Percentiles rank a stretch among this genome's conserved stretches.
Evolutionary conservation across 352 stramenopile species (phyloP).

Genomic region (Phytophthora niederhauseri): DNA sequence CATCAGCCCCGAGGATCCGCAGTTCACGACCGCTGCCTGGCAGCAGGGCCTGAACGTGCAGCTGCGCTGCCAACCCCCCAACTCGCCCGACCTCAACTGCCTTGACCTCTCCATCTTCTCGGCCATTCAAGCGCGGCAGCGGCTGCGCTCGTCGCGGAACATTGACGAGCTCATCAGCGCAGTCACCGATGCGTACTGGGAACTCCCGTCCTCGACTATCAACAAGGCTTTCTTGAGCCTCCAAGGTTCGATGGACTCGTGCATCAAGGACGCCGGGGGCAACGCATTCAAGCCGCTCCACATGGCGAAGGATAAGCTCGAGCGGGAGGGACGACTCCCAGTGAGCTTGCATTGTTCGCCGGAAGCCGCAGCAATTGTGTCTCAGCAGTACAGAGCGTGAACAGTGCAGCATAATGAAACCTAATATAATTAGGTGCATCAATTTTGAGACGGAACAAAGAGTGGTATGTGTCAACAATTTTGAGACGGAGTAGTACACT

Average conservation of each 20-base stretch:
- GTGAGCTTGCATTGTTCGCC: neutral
- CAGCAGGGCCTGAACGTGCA: neutral
- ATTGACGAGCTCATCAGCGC: slow-evolving; percentile 14
- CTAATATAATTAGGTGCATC: neutral
- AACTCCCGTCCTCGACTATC: slow-evolving; percentile 7
- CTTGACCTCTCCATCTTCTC: slow-evolving; percentile 6
- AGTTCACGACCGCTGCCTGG: neutral
- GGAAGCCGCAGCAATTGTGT: neutral
- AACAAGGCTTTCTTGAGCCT: slow-evolving; percentile 16
- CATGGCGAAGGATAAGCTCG: slow-evolving; percentile 5
- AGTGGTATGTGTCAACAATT: neutral
- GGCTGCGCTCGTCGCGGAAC: neutral
- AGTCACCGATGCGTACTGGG: slow-evolving; percentile 2
- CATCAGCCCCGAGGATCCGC: neutral
- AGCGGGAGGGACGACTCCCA: slow-evolving; percentile 2
- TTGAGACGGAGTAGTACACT: neutral
- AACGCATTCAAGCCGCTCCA: slow-evolving; percentile 5
- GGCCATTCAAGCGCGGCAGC: slow-evolving; percentile 10
- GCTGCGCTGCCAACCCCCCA: slow-evolving; percentile 10
- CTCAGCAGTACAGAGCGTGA: neutral
- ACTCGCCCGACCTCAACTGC: slow-evolving; percentile 14
- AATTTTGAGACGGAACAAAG: neutral
- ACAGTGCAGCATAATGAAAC: neutral
- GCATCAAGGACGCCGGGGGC: slow-evolving; percentile 6
- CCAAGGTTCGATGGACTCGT: slow-evolving; percentile 19